Conservation (phyloP, 2,329 filamentous ascomycete genomes). For the Immersiporthe knoxdaviesiana region DNA sequence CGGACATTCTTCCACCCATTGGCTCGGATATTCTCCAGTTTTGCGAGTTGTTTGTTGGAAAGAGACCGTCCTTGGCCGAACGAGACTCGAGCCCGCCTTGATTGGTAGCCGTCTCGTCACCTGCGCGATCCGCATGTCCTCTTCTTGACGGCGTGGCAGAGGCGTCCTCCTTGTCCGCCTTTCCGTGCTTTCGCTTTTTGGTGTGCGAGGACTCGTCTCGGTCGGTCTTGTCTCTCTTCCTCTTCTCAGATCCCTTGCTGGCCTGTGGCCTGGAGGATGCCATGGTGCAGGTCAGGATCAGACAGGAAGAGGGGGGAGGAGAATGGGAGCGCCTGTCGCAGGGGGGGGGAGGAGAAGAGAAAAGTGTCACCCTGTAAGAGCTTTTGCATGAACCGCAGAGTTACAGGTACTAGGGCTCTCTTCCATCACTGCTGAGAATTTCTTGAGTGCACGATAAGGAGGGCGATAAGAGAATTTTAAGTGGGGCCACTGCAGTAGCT, state of each 20-base stretch:
- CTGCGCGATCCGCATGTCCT: conserved; percentile 19
- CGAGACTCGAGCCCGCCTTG: conserved; percentile 3
- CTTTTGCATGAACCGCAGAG: conserved; percentile 32
- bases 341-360: conserved; percentile 5
- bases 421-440: conserved; percentile 26
- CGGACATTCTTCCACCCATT: conserved; percentile 66
- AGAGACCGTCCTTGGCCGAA: conserved; percentile 8
- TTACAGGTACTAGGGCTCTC: conserved; percentile 29
- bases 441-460: conserved; percentile 28
- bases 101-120: conserved; percentile 1
- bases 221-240: conserved; percentile 31
- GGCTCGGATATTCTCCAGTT: conserved; percentile 65
- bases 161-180: conserved; percentile 20
- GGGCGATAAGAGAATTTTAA: conserved; percentile 29
- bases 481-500: conserved; percentile 20
- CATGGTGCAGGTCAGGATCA: conserved; percentile 22
- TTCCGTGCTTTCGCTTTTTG: conserved; percentile 29
- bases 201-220: conserved; percentile 30
- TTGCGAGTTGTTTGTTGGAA: conserved; percentile 13
- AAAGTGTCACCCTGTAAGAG: conserved; percentile 21
- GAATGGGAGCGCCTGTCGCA: conserved; percentile 17
- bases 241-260: conserved; percentile 28
- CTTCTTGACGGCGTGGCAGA: conserved; percentile 22
- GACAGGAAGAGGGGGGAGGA: background rate
- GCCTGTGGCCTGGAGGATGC: conserved; percentile 29